Percentiles rank a stretch among this genome's conserved stretches.
phyloP scores from a whole-genome alignment of 176 grass and related monocot genomes.

The Leersia perrieri region DNA sequence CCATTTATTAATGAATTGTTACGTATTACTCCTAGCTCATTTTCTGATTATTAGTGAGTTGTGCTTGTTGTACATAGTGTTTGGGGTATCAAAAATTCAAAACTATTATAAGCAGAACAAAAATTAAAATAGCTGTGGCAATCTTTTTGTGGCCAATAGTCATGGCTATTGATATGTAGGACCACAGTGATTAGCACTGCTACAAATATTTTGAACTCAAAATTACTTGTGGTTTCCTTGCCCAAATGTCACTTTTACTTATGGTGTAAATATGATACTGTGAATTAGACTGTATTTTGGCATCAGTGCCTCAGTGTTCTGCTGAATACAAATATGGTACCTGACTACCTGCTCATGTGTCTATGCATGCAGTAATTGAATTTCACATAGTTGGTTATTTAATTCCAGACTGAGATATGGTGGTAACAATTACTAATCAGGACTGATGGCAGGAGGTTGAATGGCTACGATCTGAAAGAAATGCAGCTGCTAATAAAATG shows the following conservation, averaged over 20 bases:
- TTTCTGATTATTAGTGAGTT: too few relatives aligned
- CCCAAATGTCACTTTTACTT: background rate
- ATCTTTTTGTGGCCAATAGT: too few relatives aligned
- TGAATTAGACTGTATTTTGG: background rate
- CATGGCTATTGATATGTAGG: too few relatives aligned
- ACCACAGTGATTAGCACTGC: background rate
- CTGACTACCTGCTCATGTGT: background rate
- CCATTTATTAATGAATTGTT: too few relatives aligned
- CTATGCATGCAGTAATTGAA: background rate
- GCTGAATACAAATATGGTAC: background rate
- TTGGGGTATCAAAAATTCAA: background rate
- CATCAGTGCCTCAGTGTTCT: background rate
- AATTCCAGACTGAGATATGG: slow-evolving; percentile 32
- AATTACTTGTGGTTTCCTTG: background rate
- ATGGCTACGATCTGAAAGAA: slow-evolving; percentile 85
- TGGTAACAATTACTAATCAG: slow-evolving; percentile 82
- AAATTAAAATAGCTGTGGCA: too few relatives aligned
- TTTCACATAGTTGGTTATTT: slow-evolving; percentile 17
- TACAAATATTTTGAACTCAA: background rate
- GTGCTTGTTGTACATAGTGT: background rate
- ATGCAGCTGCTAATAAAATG: slow-evolving; percentile 90
- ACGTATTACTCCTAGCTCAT: too few relatives aligned
- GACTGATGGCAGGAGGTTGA: slow-evolving; percentile 97
- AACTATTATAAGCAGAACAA: too few relatives aligned
- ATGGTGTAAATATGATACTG: background rate